Conservation (phyloP, 768 basidiomycete genomes). For the Podaxis sp. region DNA sequence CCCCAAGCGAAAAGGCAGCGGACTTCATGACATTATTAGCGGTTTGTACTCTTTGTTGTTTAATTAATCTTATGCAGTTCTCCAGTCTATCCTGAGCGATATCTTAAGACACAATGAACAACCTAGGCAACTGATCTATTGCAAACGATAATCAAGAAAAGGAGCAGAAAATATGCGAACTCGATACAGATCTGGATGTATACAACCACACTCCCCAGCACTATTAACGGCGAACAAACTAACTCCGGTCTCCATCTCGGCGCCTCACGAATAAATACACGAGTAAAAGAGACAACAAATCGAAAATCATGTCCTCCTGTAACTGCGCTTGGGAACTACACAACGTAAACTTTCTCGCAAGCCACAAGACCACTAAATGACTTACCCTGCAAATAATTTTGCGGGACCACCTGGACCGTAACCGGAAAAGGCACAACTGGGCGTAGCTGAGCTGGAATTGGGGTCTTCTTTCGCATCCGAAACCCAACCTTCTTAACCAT, state of each 20-base stretch:
- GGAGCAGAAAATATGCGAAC: no score
- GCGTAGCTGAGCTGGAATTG: background rate
- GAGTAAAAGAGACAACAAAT: background rate
- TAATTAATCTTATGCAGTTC: background rate
- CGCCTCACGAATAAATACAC: background rate
- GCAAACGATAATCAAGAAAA: background rate
- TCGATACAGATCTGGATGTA: no score
- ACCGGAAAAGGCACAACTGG: background rate
- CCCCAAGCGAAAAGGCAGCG: constrained; percentile 10
- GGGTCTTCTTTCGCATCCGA: background rate
- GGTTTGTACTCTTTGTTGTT: constrained; percentile 1
- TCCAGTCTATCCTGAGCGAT: background rate
- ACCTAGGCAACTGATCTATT: background rate
- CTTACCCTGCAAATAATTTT: constrained; percentile 1
- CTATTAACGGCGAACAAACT: no score
- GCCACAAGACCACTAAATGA: background rate
- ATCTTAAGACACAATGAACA: background rate
- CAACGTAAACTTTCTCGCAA: background rate
- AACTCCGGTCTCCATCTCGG: no score
- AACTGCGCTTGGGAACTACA: background rate
- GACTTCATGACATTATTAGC: background rate
- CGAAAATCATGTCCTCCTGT: background rate
- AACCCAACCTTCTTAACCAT: background rate
- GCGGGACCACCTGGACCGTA: background rate
- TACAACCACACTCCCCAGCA: no score